Percentiles rank a stretch among this genome's conserved stretches.
Evolutionary conservation across 345 rosid genomes (phyloP).

Genomic region (Mangifera indica): DNA sequence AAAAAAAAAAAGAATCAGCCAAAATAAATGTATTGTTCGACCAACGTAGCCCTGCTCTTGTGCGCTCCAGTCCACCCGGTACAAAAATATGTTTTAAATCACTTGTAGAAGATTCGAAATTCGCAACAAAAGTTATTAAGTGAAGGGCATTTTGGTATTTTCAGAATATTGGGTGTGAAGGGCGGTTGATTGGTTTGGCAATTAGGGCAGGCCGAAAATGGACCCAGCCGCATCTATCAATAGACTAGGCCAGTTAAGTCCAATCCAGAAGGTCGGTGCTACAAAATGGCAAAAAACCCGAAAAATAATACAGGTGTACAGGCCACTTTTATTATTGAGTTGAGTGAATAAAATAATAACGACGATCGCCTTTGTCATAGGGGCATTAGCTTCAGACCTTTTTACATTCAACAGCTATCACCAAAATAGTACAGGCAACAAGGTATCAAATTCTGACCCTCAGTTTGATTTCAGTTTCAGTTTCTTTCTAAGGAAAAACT

Average conservation of each 20-base stretch:
- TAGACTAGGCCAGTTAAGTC: neutral
- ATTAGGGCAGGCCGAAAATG: neutral
- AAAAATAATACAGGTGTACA: neutral
- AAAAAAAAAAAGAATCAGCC: too few species aligned
- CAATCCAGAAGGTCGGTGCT: conserved; percentile 4
- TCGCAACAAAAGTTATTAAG: neutral
- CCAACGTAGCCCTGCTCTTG: too few species aligned
- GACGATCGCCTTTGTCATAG: neutral
- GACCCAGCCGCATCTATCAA: neutral
- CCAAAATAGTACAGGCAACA: neutral
- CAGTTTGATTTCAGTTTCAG: too few species aligned
- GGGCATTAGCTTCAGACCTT: neutral
- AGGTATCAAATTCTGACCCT: too few species aligned
- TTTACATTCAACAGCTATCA: neutral
- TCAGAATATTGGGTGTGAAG: conserved; percentile 25
- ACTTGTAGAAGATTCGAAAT: neutral
- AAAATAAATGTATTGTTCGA: too few species aligned
- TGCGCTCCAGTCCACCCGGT: too few species aligned
- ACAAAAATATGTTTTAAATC: too few species aligned
- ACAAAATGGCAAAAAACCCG: neutral
- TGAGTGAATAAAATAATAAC: neutral
- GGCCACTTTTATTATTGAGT: neutral
- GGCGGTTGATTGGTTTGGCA: conserved; percentile 17
- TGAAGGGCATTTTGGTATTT: neutral
- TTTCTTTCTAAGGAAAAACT: too few species aligned